Percentiles rank a stretch among this genome's conserved stretches.
Conservation (phyloP, 345 rosid genomes). For the Clarkia xantiana region DNA sequence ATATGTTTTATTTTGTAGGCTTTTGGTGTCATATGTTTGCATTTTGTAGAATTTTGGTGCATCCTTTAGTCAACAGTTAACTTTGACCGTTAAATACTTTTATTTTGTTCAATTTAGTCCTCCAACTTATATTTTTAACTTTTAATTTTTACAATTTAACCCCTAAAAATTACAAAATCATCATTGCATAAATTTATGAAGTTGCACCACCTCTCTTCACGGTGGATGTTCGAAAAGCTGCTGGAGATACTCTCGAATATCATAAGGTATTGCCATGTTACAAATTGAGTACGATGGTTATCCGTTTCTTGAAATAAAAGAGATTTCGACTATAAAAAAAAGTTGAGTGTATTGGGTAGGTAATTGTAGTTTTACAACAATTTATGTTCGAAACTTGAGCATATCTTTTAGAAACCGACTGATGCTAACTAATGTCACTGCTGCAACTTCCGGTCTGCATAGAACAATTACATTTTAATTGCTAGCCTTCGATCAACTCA, state of each 20-base stretch:
- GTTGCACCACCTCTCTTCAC: slow-evolving; percentile 88
- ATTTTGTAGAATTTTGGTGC: too few relatives aligned
- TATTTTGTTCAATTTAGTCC: too few relatives aligned
- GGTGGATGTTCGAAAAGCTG: slow-evolving; percentile 81
- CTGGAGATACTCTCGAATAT: slow-evolving; percentile 84
- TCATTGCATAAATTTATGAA: slow-evolving; percentile 50
- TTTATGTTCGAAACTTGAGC: slow-evolving; percentile 54
- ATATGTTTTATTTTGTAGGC: too few relatives aligned
- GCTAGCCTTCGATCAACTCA: slow-evolving; percentile 15
- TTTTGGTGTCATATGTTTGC: too few relatives aligned
- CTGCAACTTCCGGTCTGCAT: slow-evolving; percentile 28
- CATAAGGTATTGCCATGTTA: slow-evolving; percentile 44
- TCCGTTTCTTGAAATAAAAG: neutral
- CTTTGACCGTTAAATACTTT: too few relatives aligned
- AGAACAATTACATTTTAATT: slow-evolving; percentile 44
- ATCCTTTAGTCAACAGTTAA: too few relatives aligned
- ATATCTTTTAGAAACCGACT: slow-evolving; percentile 65
- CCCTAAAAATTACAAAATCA: too few relatives aligned
- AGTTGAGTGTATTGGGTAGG: neutral
- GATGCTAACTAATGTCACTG: too few relatives aligned
- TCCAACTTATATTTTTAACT: too few relatives aligned
- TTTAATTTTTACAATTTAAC: too few relatives aligned
- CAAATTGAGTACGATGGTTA: too few relatives aligned
- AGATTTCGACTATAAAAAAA: neutral
- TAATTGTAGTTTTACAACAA: slow-evolving; percentile 57